These are phyloP conservation scores for Xanthoconium purpureum DNA, from an alignment of 768 basidiomycete genomes.

Conservation along the genomic window DNA sequence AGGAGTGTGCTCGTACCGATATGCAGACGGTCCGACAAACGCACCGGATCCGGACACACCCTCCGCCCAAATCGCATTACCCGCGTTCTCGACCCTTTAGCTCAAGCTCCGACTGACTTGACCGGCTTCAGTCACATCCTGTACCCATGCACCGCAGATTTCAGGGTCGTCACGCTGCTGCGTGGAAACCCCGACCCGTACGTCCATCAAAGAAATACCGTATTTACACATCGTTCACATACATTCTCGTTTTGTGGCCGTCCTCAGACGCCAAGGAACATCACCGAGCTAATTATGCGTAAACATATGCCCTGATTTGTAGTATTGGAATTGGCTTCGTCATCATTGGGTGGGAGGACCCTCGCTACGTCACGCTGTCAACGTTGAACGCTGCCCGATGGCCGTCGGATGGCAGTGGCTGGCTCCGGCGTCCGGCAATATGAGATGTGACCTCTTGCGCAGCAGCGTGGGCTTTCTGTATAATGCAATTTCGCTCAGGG, in stretches of 20 bases:
- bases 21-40: background rate
- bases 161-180: slow-evolving; percentile 29
- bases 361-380: slow-evolving; percentile 14
- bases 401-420: background rate
- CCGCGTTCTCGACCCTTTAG: slow-evolving; percentile 15
- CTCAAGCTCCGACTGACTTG: slow-evolving; percentile 21
- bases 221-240: slow-evolving; percentile 9
- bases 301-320: slow-evolving; percentile 7
- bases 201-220: slow-evolving; percentile 14
- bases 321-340: background rate
- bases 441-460: slow-evolving; percentile 12
- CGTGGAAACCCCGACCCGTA: slow-evolving; percentile 18
- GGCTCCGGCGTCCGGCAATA: slow-evolving; percentile 7
- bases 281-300: slow-evolving; percentile 7
- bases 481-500: slow-evolving; percentile 16
- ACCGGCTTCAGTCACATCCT: slow-evolving; percentile 5
- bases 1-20: too few species aligned
- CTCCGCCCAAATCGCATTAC: slow-evolving; percentile 30
- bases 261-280: slow-evolving; percentile 6
- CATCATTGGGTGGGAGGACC: background rate
- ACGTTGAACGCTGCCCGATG: background rate
- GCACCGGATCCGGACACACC: slow-evolving; percentile 14
- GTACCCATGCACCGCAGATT: slow-evolving; percentile 7
- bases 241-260: background rate
- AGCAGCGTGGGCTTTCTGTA: slow-evolving; percentile 12